Conservation (phyloP, 768 basidiomycete species). For the Mycena haematopus region DNA sequence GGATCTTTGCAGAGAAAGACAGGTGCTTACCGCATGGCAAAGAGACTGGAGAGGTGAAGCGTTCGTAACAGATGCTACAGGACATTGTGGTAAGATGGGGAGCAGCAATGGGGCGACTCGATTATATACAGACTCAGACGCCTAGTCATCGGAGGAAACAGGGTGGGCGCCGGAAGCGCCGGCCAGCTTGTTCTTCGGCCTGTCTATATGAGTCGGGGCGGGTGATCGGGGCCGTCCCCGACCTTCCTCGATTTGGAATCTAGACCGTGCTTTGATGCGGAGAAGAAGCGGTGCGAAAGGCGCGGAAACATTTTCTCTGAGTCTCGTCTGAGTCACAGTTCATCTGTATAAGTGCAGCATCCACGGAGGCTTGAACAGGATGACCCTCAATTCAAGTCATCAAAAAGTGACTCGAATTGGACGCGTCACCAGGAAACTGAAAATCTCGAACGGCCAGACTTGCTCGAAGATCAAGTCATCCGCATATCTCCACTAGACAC, state of each 20-base stretch:
- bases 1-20: neutral
- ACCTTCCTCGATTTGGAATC: constrained; percentile 7
- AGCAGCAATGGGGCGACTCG: neutral
- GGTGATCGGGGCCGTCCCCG: constrained; percentile 17
- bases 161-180: constrained; percentile 11
- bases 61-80: constrained; percentile 21
- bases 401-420: neutral
- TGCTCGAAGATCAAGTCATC: neutral
- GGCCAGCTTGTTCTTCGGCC: neutral
- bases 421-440: too few species aligned
- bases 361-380: neutral
- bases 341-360: neutral
- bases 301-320: constrained; percentile 5
- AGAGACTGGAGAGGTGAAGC: constrained; percentile 13
- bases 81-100: constrained; percentile 9
- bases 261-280: constrained; percentile 1
- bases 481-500: neutral
- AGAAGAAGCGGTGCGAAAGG: constrained; percentile 6
- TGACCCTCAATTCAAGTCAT: neutral
- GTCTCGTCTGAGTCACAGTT: neutral
- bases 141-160: constrained; percentile 20
- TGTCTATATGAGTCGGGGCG: constrained; percentile 19
- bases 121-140: constrained; percentile 7
- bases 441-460: too few species aligned
- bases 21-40: constrained; percentile 22